Conservation (phyloP, 139 green algal species). For the Chlorella sp. region DNA sequence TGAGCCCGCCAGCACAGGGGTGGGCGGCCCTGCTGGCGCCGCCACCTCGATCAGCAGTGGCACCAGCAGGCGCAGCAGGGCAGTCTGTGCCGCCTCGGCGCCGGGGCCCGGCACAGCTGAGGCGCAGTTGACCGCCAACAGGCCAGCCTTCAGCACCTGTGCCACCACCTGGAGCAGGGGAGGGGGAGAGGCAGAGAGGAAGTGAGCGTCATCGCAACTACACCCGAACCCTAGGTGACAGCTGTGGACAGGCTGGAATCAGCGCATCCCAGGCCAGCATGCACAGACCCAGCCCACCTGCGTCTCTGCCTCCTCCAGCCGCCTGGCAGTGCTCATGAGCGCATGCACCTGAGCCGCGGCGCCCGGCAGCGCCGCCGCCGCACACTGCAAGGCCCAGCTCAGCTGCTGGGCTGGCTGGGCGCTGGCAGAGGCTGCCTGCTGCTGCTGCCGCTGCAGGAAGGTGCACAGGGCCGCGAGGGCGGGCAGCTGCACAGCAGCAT, state of each 20-base stretch:
- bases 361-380: conserved; percentile 15
- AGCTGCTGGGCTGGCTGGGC: background rate
- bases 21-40: conserved; percentile 7
- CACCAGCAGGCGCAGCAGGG: conserved; percentile 57
- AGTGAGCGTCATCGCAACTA: no score
- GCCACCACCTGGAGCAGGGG: conserved; percentile 39
- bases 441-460: conserved; percentile 26
- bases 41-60: conserved; percentile 59
- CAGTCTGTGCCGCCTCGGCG: conserved; percentile 13
- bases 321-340: conserved; percentile 11
- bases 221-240: no score
- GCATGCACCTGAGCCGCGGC: conserved; percentile 7
- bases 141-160: conserved; percentile 62
- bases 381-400: conserved; percentile 25
- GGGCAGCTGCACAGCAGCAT: background rate
- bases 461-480: background rate
- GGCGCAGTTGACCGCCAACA: conserved; percentile 54
- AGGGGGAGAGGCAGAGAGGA: no score
- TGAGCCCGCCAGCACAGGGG: conserved; percentile 36
- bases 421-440: background rate
- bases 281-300: conserved; percentile 28
- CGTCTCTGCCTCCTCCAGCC: background rate
- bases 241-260: no score
- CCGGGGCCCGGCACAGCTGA: conserved; percentile 29
- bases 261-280: no score